Evolutionary conservation across 2,329 filamentous ascomycete species (phyloP).

Genomic region (Aspergillus sp.): DNA sequence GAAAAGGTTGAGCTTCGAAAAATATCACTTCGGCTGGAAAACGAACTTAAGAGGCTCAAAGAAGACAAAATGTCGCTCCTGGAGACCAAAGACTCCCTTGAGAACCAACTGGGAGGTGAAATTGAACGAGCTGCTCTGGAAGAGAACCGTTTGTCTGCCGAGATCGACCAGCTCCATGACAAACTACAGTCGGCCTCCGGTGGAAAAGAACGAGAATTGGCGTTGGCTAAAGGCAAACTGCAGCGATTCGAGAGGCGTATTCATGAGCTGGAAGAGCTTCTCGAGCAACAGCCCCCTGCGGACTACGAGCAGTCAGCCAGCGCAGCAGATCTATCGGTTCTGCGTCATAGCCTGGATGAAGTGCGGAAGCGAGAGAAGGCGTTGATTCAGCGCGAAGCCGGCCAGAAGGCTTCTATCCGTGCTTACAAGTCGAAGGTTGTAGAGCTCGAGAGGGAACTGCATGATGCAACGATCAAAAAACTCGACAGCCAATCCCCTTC

Average conservation of each 20-base stretch:
- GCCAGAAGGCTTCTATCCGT: constrained; percentile 63
- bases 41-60: constrained; percentile 63
- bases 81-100: constrained; percentile 59
- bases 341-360: constrained; percentile 63
- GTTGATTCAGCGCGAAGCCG: constrained; percentile 63
- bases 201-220: constrained; percentile 49
- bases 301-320: constrained; percentile 34
- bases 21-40: constrained; percentile 66
- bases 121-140: constrained; percentile 66
- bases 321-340: constrained; percentile 55
- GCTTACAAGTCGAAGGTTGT: constrained; percentile 64
- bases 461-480: constrained; percentile 58
- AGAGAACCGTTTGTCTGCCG: constrained; percentile 58
- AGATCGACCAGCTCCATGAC: constrained; percentile 51
- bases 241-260: constrained; percentile 62
- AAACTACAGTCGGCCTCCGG: constrained; percentile 47
- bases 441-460: constrained; percentile 66
- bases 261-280: constrained; percentile 50
- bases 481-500: constrained; percentile 53
- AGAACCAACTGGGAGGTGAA: constrained; percentile 65
- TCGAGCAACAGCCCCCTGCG: constrained; percentile 54
- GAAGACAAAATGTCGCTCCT: constrained; percentile 62
- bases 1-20: constrained; percentile 69
- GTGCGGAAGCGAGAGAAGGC: constrained; percentile 67
- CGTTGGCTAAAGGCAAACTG: constrained; percentile 59